These are phyloP conservation scores for Gynochthodes officinalis DNA, from an alignment of 257 asterid species.

Conservation along the genomic window DNA sequence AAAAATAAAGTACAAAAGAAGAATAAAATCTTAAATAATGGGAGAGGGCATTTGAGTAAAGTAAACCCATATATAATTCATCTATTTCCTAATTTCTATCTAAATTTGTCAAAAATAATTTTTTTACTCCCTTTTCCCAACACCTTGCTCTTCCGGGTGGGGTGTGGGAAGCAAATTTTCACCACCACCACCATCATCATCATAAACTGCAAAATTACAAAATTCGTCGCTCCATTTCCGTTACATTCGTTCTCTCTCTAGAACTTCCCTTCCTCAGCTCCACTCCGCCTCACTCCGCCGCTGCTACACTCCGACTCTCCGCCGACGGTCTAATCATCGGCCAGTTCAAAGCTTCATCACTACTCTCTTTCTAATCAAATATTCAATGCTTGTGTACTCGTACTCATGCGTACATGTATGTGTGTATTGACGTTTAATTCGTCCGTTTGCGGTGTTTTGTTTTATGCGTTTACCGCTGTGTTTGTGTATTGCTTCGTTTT, in stretches of 20 bases:
- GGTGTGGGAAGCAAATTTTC: too few relatives aligned
- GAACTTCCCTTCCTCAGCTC: background rate
- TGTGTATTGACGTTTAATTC: background rate
- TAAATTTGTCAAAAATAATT: background rate
- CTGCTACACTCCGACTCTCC: background rate
- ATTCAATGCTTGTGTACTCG: background rate
- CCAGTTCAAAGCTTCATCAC: slow-evolving; percentile 10
- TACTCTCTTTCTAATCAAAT: too few relatives aligned
- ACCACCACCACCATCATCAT: too few relatives aligned
- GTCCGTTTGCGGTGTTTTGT: background rate
- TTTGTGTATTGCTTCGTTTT: background rate
- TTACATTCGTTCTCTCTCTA: background rate
- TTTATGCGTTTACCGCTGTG: background rate
- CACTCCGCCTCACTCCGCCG: background rate
- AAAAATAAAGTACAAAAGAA: background rate
- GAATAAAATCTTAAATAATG: background rate
- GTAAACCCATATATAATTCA: background rate
- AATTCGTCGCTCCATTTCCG: slow-evolving; percentile 2
- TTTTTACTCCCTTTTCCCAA: background rate
- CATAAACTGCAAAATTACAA: too few relatives aligned
- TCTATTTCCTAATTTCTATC: slow-evolving; percentile 3
- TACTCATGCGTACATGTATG: background rate
- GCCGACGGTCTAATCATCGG: slow-evolving; percentile 17
- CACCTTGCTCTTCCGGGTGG: slow-evolving; percentile 2
- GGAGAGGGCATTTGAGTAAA: slow-evolving; percentile 13